Base-by-base conservation (phyloP, 169 alveolate species). In the Eimeria sp. region DNA sequence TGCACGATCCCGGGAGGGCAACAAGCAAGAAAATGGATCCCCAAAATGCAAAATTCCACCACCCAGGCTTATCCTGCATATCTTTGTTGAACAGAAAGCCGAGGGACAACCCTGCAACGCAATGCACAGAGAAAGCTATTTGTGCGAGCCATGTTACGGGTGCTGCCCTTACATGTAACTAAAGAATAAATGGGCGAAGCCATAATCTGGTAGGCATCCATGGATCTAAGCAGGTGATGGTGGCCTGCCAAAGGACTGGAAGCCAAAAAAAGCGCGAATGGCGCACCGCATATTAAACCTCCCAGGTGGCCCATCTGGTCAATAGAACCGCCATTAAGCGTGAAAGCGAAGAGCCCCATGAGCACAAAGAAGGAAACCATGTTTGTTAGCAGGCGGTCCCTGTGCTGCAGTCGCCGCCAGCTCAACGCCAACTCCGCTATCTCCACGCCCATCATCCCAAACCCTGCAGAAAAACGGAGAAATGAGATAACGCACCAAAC, bases 281-380 rank as follows among this genome's bases (percentile, higher is more conserved):
- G 43, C 87, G 83, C 74, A 97, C 98, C 98, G 88, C 97, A 95
- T 18, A 98, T 93, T 25, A 98, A 80, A n/a, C 98, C 98, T 83
- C 98, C 98, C 85, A 97, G 96, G 87, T 98, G 98, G 2, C 98
- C 98, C 97, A 97, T 89, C 90, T 98, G 98, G 89, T 98, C 98
- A 64, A 98, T 96, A 56, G 97, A 97, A 9, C 98, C 96, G 62
- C 98, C 98, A 60, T 97, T 97, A 85, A 97, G 96, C 25, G 98
- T 97, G 97, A 97, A 98, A 58, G 97, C 97, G 49, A 97, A 97
- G 56, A 98, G 95, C 77, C 96, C 89, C 96, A 97, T 97, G 27
- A 98, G 96, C 52, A 97, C 85, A 9, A 98, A 96, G 95, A 97
- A 98, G 49, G 97, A 97, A n/a, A 96, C 95, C 27, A 98, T 97